phyloP scores from a whole-genome alignment of 2,329 filamentous ascomycete species.

The Lecanicillium sp. region DNA sequence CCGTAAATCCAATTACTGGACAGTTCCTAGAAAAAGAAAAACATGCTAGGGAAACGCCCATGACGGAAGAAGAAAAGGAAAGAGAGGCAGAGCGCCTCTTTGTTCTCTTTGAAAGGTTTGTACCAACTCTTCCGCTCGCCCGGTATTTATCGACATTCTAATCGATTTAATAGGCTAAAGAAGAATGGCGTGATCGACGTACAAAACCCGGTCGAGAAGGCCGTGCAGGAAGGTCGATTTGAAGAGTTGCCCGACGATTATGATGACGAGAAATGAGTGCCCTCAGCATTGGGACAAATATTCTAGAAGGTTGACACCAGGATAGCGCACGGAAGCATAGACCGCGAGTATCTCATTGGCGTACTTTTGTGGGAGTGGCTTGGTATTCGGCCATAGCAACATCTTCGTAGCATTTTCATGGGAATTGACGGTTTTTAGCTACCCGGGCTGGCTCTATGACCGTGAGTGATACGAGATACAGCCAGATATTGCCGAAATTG shows the following conservation, averaged over 20 bases:
- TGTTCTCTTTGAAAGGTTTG: conserved; percentile 79
- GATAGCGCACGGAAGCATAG: too few relatives aligned
- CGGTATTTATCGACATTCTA: not conserved
- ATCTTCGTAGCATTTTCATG: not conserved
- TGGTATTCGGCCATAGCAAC: conserved; percentile 2
- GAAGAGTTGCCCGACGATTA: conserved; percentile 55
- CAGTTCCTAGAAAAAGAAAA: conserved; percentile 67
- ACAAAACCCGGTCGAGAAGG: conserved; percentile 69
- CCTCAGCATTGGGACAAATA: too few relatives aligned
- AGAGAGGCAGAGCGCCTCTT: conserved; percentile 84
- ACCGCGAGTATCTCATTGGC: too few relatives aligned
- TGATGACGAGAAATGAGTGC: too few relatives aligned
- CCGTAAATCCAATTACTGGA: conserved; percentile 79
- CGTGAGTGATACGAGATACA: too few relatives aligned
- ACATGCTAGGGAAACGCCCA: conserved; percentile 52
- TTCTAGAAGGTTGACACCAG: too few relatives aligned
- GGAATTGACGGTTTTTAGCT: too few relatives aligned
- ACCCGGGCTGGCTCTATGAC: too few relatives aligned
- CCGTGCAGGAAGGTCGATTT: conserved; percentile 61
- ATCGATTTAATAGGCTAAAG: conserved; percentile 42
- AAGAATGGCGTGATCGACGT: conserved; percentile 70
- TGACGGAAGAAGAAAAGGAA: conserved; percentile 90
- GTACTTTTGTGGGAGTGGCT: too few relatives aligned
- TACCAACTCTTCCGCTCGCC: not conserved
- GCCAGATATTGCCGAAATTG: too few relatives aligned